Evolutionary conservation across 495 filamentous ascomycete genomes (phyloP).

Genomic region (Hypoxylon fragiforme): DNA sequence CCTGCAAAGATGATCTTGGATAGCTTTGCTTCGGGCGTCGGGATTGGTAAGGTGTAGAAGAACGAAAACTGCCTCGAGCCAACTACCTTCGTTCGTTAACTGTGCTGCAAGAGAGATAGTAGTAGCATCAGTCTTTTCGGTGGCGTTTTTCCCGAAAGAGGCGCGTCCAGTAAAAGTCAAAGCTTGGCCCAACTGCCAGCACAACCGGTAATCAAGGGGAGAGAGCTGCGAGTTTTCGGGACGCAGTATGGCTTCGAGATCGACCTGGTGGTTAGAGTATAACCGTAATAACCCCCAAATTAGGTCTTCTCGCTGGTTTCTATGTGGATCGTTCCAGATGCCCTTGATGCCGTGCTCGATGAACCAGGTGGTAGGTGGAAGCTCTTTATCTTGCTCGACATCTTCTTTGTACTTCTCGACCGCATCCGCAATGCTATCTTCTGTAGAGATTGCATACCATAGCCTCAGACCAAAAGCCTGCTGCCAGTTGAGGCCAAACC

Average conservation of each 20-base stretch:
- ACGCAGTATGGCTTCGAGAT: conserved; percentile 58
- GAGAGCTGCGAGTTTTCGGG: conserved; percentile 65
- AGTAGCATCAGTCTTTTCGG: conserved; percentile 64
- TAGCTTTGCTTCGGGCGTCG: conserved; percentile 62
- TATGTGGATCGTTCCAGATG: conserved; percentile 53
- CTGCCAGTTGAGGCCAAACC: conserved; percentile 87
- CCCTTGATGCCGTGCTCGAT: conserved; percentile 51
- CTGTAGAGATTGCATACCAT: conserved; percentile 74
- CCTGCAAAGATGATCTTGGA: conserved; percentile 71
- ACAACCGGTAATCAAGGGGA: conserved; percentile 71
- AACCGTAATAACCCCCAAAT: conserved; percentile 84
- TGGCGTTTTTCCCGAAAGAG: conserved; percentile 45
- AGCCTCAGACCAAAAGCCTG: conserved; percentile 88
- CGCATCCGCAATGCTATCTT: conserved; percentile 69
- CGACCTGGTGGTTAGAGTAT: conserved; percentile 58
- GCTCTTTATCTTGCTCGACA: conserved; percentile 62
- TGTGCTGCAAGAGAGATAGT: conserved; percentile 72
- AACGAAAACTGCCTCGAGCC: conserved; percentile 71
- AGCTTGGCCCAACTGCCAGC: conserved; percentile 75
- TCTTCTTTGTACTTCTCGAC: conserved; percentile 70
- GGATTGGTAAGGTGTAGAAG: conserved; percentile 73
- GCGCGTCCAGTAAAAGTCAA: conserved; percentile 54
- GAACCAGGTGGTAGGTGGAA: conserved; percentile 64
- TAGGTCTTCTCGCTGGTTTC: conserved; percentile 68
- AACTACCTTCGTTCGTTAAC: conserved; percentile 67